These are phyloP conservation scores for Phylloporus sp. DNA, from an alignment of 768 basidiomycete species.

Conservation along the genomic window DNA sequence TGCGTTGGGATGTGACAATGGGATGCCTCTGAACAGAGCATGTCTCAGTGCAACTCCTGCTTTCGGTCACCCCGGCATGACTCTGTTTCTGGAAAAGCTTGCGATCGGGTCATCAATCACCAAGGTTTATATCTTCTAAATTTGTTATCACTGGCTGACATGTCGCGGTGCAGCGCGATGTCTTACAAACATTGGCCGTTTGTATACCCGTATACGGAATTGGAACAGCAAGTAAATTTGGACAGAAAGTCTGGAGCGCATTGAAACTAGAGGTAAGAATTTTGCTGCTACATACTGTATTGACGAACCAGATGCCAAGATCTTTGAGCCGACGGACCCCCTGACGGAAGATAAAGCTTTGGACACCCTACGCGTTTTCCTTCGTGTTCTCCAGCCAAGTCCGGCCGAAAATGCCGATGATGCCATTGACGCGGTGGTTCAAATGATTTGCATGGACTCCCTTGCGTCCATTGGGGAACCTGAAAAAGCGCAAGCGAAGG, in stretches of 20 bases:
- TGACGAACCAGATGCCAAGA: constrained; percentile 41
- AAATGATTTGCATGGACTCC: constrained; percentile 77
- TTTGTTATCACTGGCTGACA: background rate
- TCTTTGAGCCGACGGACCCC: constrained; percentile 86
- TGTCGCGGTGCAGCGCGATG: constrained; percentile 61
- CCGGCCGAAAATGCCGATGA: constrained; percentile 35
- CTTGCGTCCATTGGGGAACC: constrained; percentile 78
- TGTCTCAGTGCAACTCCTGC: constrained; percentile 77
- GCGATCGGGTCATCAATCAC: constrained; percentile 73
- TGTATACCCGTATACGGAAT: constrained; percentile 87
- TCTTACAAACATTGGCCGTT: constrained; percentile 68
- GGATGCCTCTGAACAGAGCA: constrained; percentile 34
- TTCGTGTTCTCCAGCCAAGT: constrained; percentile 64
- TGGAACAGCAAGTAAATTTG: constrained; percentile 52
- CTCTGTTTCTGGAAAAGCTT: constrained; percentile 90
- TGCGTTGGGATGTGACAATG: background rate
- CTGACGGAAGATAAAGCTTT: constrained; percentile 74
- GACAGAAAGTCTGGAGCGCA: constrained; percentile 83
- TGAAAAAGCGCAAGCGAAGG: constrained; percentile 88
- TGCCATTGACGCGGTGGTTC: constrained; percentile 54
- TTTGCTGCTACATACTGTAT: background rate
- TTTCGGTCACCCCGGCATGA: constrained; percentile 82
- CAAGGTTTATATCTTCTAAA: constrained; percentile 51
- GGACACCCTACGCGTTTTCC: constrained; percentile 64
- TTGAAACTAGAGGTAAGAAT: constrained; percentile 78